phyloP scores from a whole-genome alignment of 345 rosid genomes.

The Euphorbia tirucalli region DNA sequence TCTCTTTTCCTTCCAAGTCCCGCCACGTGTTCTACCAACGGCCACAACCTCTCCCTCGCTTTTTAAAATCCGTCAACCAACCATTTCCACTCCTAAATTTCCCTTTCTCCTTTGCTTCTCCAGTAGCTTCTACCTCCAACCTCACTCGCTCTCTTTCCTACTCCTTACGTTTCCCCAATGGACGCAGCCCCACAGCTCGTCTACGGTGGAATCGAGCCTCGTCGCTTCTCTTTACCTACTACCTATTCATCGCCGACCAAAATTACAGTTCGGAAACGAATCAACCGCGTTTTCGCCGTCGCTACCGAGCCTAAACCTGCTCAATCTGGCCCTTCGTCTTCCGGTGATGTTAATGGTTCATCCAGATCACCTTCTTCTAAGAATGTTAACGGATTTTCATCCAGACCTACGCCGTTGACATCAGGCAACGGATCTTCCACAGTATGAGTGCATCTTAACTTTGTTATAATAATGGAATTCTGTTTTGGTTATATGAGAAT shows the following conservation, averaged over 20 bases:
- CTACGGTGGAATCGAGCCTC: conserved; percentile 49
- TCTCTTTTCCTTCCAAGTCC: background rate
- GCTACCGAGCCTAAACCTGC: conserved; percentile 75
- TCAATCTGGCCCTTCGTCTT: conserved; percentile 28
- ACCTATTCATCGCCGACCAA: conserved; percentile 22
- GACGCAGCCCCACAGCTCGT: conserved; percentile 58
- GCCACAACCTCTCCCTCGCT: conserved; percentile 4
- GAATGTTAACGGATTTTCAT: conserved; percentile 23
- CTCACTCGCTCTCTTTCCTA: background rate
- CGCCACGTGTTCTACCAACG: conserved; percentile 24
- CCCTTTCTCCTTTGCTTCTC: too few species aligned
- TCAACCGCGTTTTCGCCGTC: conserved; percentile 46
- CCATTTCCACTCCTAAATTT: background rate
- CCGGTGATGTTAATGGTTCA: conserved; percentile 38
- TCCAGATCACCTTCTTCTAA: conserved; percentile 25
- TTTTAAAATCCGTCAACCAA: background rate
- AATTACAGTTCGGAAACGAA: conserved; percentile 30
- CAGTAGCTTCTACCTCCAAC: background rate
- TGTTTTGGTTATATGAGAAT: conserved; percentile 11
- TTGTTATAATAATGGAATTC: background rate
- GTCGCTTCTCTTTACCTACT: conserved; percentile 30
- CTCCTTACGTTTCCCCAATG: conserved; percentile 29
- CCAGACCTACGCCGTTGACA: conserved; percentile 30
- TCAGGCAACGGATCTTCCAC: conserved; percentile 57
- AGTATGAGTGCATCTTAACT: conserved; percentile 26